Percentiles rank a stretch among this genome's conserved stretches.
Conservation (phyloP, 2,329 filamentous ascomycete species). For the Pseudohalonectria lignicola region DNA sequence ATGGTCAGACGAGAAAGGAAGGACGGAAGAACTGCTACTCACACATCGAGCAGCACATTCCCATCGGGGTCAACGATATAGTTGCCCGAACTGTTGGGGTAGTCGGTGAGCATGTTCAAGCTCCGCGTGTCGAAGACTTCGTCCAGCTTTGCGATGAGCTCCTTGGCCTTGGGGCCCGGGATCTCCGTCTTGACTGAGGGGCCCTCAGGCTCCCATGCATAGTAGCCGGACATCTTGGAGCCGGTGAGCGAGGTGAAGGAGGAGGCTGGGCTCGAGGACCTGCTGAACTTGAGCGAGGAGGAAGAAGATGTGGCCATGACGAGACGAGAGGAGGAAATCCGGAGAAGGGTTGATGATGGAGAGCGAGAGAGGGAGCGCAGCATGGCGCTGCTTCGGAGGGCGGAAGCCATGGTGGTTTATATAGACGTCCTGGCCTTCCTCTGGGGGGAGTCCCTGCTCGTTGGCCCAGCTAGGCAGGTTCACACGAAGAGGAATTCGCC, state of each 20-base stretch:
- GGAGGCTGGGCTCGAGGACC: slow-evolving; percentile 11
- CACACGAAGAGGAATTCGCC: no score
- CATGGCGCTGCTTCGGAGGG: slow-evolving; percentile 7
- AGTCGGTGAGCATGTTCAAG: slow-evolving; percentile 74
- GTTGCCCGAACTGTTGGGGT: slow-evolving; percentile 65
- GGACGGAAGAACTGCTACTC: slow-evolving; percentile 17
- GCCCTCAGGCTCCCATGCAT: slow-evolving; percentile 33
- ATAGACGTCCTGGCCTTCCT: no score
- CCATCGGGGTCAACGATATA: slow-evolving; percentile 67
- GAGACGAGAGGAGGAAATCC: slow-evolving; percentile 6
- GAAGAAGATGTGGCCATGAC: neutral
- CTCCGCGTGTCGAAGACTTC: slow-evolving; percentile 78
- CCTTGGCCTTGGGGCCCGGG: slow-evolving; percentile 65
- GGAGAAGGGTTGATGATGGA: slow-evolving; percentile 3
- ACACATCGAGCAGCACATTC: slow-evolving; percentile 64
- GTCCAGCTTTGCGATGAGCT: slow-evolving; percentile 58
- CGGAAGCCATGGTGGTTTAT: slow-evolving; percentile 2
- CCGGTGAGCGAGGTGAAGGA: slow-evolving; percentile 12
- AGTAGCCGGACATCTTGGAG: slow-evolving; percentile 15
- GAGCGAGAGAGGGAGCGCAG: slow-evolving; percentile 6
- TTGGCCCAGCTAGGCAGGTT: no score
- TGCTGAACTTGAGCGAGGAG: no score
- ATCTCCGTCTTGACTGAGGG: slow-evolving; percentile 50
- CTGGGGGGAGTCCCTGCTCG: no score
- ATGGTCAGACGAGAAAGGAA: neutral